Evolutionary conservation across 1,139 yeast genomes (phyloP), one percentile per base, ranked within the genome.

Genomic region (Hemisphaericaspora lyxosophila): DNA sequence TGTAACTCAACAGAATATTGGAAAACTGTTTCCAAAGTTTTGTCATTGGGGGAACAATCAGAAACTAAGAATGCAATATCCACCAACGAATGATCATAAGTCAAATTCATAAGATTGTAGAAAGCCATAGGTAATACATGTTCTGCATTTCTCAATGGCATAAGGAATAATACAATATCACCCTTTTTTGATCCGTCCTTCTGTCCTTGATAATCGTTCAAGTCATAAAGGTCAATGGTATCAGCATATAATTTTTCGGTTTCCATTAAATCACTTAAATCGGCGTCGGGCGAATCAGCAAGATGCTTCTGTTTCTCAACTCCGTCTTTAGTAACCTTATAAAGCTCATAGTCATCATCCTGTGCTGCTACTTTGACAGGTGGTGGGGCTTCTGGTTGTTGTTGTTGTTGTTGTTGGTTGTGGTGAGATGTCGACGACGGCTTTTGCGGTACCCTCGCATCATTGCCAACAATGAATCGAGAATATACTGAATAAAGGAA

Each of bases 61-160:
- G 92, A 82, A 5, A 88, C 92, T 53, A 88, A 69, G 54, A 88
- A 87, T 22, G 92, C 95, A 47, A 88, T 70, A 61, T 88, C 96
- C 41, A 88, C 83, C 47, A 85, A 67, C 20, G 77, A 72, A 57
- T 88, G 96, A 41, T 88, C 89, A 57, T 88, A 88, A 2, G 95
- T 84, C 58, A 88, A 68, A 57, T 86, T 86, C 88, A 85, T 84
- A 57, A 88, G 64, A 60, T 87, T 85, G 54, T 83, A 83, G 64
- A 88, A 86, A 67, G 90, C 88, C 70, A 86, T 70, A 7, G 94
- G 89, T 42, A 88, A 64, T 17, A 86, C 92, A 29, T 75, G 70
- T 51, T 84, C 90, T 0, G 96, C 96, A 54, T 88, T 85, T 54
- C 95, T 73, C 43, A 88, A 65, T 2, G 96, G 96, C 59, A 88